Conservation (phyloP, 257 asterid species). For the Cinchona pubescens region DNA sequence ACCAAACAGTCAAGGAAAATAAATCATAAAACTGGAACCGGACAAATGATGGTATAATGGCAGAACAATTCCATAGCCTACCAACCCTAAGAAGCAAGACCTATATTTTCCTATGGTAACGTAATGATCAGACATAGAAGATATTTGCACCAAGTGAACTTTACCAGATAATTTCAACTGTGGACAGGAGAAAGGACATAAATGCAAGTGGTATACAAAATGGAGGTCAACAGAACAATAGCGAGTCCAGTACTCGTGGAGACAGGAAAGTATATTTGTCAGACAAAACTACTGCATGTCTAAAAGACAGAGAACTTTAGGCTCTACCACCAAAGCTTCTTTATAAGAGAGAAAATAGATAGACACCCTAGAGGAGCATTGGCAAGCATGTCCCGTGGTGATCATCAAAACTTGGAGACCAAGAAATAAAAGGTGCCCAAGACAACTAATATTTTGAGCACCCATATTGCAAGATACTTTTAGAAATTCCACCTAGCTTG, state of each 20-base stretch:
- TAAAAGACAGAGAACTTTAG: neutral
- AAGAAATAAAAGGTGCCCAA: neutral
- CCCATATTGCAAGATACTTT: neutral
- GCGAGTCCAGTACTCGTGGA: neutral
- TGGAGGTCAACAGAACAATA: neutral
- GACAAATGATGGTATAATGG: neutral
- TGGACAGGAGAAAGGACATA: neutral
- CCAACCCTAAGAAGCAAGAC: neutral
- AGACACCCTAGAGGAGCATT: neutral
- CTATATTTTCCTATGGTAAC: neutral
- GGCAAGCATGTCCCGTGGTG: neutral
- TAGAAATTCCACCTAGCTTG: neutral
- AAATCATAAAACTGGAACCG: slow-evolving; percentile 1
- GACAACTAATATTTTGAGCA: neutral
- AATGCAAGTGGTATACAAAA: neutral
- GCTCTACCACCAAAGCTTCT: no score
- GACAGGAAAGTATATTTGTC: neutral
- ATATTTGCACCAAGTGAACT: neutral
- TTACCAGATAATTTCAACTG: neutral
- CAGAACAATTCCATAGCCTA: neutral
- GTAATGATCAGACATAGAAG: neutral
- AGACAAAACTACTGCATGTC: neutral
- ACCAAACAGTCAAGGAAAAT: slow-evolving; percentile 45
- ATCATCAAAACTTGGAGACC: neutral
- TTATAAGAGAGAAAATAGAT: no score